Base-by-base conservation (phyloP, 1,284 basidiomycete species). In the Phylloporus gajari region DNA sequence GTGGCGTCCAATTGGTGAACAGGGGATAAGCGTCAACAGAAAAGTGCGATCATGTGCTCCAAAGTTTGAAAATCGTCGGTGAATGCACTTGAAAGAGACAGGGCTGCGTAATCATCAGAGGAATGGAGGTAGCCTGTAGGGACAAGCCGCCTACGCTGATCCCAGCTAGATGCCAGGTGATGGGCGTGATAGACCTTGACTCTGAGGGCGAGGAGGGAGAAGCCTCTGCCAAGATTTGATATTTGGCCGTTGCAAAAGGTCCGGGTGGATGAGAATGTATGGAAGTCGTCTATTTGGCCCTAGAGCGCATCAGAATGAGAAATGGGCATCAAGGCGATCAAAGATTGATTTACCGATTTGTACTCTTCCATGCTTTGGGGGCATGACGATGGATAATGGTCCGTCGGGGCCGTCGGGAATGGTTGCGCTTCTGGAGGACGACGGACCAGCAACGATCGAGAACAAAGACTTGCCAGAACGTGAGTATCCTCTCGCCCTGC, bases 391-490 rank as follows among this genome's bases (percentile, higher is more conserved):
- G 38, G 89, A 85, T 68, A 85, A 81, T 72, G 80, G 85, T 32
- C 84, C 80, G 66, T 87, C 84, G 53, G 83, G 80, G 46, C 85
- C 85, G 72, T 91, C 89, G 23, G 87, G 85, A 44, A 91, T 88
- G 63, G 89, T 84, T 82, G 6, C 91, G 90, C 72, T 88, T 88
- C 51, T 88, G 88, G 8, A 92, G 84, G 17, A 88, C 86, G 6
- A 89, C 87, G 35, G 91, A 89, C 90, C 91, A 93, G 75, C 88
- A 90, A 46, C 89, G 86, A 78, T 94, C 93, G 72, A 93, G 80
- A 70, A 88, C 87, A 79, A 90, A 93, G 19, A 91, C 90, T 73
- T 90, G 88, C 92, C 92, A 94, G 74, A 94, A 94, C 2, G 91
- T 87, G 44, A 90, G 81, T 66, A 92, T 89, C 51, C 90, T 85